Conservation (phyloP, 768 basidiomycete species). For the Gloeopeniophorella convolvens region DNA sequence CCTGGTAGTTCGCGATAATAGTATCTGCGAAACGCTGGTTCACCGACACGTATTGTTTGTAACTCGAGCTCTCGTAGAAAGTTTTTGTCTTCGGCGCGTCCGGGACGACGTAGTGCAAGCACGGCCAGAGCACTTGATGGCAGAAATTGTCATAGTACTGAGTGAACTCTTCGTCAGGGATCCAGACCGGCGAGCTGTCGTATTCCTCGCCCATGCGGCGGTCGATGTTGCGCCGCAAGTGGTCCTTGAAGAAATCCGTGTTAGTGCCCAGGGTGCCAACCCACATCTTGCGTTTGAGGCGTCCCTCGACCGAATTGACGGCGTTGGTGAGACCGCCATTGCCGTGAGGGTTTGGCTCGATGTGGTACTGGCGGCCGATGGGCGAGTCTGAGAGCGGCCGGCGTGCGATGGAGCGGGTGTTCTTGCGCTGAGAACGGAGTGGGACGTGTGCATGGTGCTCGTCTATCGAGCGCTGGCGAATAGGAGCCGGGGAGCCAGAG, state of each 20-base stretch:
- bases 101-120: conserved; percentile 79
- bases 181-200: conserved; percentile 61
- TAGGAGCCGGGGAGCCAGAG: conserved; percentile 16
- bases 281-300: conserved; percentile 48
- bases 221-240: conserved; percentile 52
- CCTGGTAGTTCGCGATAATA: conserved; percentile 72
- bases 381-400: conserved; percentile 33
- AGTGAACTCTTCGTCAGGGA: conserved; percentile 72
- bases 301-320: conserved; percentile 50
- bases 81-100: conserved; percentile 79
- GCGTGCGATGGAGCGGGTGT: conserved; percentile 46
- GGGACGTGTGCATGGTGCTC: conserved; percentile 29
- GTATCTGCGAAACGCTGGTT: conserved; percentile 86
- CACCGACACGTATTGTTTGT: conserved; percentile 80
- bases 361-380: conserved; percentile 34
- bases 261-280: conserved; percentile 71
- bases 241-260: conserved; percentile 58
- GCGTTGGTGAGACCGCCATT: conserved; percentile 86
- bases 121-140: conserved; percentile 87
- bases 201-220: conserved; percentile 36
- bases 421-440: conserved; percentile 43
- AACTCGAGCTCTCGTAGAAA: conserved; percentile 75
- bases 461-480: conserved; percentile 22
- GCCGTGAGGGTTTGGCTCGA: conserved; percentile 61
- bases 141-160: conserved; percentile 84